Evolutionary conservation across 2,329 filamentous ascomycete genomes (phyloP).

Genomic region (Orbilia oligospora): DNA sequence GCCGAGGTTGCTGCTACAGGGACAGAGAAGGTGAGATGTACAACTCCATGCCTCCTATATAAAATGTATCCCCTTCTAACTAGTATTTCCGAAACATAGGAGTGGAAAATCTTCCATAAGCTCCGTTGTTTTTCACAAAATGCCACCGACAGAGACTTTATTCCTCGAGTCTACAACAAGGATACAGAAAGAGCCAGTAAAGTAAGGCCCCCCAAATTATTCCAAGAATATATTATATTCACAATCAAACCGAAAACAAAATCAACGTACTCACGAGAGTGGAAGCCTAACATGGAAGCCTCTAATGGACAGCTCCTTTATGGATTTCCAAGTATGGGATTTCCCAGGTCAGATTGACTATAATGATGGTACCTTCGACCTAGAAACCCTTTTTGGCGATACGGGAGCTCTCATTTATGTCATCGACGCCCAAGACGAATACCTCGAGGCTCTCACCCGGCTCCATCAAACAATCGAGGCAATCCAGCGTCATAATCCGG

Average conservation of each 20-base stretch:
- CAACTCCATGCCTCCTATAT: constrained; percentile 63
- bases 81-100: constrained; percentile 70
- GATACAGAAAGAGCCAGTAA: constrained; percentile 94
- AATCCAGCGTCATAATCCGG: constrained; percentile 87
- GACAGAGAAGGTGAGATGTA: constrained; percentile 81
- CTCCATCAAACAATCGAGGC: constrained; percentile 91
- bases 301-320: constrained; percentile 81
- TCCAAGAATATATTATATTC: neutral
- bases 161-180: constrained; percentile 95
- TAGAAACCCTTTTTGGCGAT: constrained; percentile 92
- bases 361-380: constrained; percentile 88
- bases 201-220: constrained; percentile 74
- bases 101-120: constrained; percentile 99
- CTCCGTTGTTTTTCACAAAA: constrained; percentile 98
- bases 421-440: constrained; percentile 98
- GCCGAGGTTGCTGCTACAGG: constrained; percentile 92
- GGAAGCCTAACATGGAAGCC: constrained; percentile 33
- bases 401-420: constrained; percentile 98
- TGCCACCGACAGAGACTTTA: constrained; percentile 93
- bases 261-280: constrained; percentile 20
- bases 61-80: neutral
- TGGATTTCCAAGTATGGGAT: constrained; percentile 99
- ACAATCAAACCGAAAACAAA: constrained; percentile 3
- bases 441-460: constrained; percentile 88
- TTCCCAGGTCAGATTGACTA: constrained; percentile 96